Percentiles rank a stretch among this genome's conserved stretches.
Evolutionary conservation across 2,329 filamentous ascomycete genomes (phyloP).

Genomic region (Fusarium chlamydosporum): DNA sequence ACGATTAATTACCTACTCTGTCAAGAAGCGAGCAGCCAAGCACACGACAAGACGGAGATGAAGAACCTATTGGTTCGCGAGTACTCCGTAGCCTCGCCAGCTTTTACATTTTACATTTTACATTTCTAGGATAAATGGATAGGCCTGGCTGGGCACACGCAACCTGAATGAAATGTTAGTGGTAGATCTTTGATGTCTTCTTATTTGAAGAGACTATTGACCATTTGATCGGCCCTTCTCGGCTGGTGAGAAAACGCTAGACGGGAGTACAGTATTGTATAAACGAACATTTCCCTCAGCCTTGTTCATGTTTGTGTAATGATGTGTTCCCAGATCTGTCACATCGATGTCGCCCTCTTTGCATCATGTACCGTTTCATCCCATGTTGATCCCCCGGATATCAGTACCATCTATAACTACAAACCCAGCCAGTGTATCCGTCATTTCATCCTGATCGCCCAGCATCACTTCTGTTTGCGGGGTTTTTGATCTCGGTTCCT

Average conservation of each 20-base stretch:
- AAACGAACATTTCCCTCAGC: slow-evolving; percentile 14
- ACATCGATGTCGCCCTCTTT: slow-evolving; percentile 32
- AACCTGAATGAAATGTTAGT: slow-evolving; percentile 1
- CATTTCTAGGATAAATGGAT: slow-evolving; percentile 10
- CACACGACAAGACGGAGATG: slow-evolving; percentile 35
- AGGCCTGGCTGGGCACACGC: slow-evolving; percentile 29
- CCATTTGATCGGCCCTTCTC: slow-evolving; percentile 39
- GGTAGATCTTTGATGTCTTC: background rate
- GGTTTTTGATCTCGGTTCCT: slow-evolving; percentile 31
- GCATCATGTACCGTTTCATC: slow-evolving; percentile 45
- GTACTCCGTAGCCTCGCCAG: slow-evolving; percentile 19
- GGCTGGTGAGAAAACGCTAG: background rate
- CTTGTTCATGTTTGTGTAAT: slow-evolving; percentile 28
- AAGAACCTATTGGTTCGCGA: slow-evolving; percentile 34
- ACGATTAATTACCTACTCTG: slow-evolving; percentile 29
- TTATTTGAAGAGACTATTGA: background rate
- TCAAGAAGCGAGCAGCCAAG: slow-evolving; percentile 37
- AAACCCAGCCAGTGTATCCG: slow-evolving; percentile 10
- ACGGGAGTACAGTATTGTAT: background rate
- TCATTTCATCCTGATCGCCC: slow-evolving; percentile 29
- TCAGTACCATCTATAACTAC: slow-evolving; percentile 20
- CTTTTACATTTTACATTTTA: background rate
- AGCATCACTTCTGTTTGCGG: slow-evolving; percentile 34
- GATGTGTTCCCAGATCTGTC: slow-evolving; percentile 36
- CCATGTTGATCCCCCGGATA: slow-evolving; percentile 34